phyloP scores from a whole-genome alignment of 192 early-diverging fungal species.

The Coemansia sp. region DNA sequence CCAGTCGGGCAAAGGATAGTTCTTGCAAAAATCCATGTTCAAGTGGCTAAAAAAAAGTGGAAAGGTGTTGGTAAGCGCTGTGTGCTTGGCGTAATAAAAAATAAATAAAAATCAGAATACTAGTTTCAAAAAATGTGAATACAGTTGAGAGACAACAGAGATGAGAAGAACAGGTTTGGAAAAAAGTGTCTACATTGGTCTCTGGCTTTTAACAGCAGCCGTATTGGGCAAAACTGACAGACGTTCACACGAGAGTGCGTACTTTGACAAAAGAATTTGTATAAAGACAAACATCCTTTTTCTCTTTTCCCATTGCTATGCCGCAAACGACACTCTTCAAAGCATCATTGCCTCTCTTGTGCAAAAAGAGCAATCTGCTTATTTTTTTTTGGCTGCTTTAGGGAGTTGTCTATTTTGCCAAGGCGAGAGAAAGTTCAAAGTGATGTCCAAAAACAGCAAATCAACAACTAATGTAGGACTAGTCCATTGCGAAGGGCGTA shows the following conservation, averaged over 20 bases:
- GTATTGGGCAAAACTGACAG: not conserved
- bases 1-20: not conserved
- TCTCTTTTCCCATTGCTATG: no score
- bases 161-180: not conserved
- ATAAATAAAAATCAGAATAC: not conserved
- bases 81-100: not conserved
- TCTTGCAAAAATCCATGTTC: not conserved
- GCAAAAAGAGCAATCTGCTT: no score
- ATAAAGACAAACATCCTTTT: no score
- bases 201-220: not conserved
- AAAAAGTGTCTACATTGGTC: not conserved
- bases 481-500: constrained; percentile 13
- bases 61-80: not conserved
- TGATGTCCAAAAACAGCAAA: no score
- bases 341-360: no score
- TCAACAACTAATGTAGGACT: not conserved
- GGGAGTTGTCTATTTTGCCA: no score
- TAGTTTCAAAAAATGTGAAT: not conserved
- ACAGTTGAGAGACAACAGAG: not conserved
- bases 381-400: no score
- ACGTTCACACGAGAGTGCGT: no score
- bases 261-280: no score
- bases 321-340: no score
- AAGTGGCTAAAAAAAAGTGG: not conserved
- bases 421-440: no score